These are phyloP conservation scores for Penicillium olsonii DNA, from an alignment of 2,329 filamentous ascomycete species.

Conservation along the genomic window DNA sequence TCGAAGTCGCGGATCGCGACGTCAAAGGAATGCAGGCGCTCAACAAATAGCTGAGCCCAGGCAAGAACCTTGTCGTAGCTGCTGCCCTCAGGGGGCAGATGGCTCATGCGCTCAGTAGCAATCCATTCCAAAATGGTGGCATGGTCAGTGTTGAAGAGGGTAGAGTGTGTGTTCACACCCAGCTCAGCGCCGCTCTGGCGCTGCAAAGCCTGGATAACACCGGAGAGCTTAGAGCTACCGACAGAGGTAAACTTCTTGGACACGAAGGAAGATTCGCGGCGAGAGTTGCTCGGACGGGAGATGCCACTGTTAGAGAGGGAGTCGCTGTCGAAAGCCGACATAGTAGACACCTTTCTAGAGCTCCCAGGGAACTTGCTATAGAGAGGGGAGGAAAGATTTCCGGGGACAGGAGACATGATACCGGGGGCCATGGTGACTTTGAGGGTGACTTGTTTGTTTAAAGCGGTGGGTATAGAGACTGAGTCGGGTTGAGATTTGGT, in stretches of 20 bases:
- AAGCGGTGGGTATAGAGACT: constrained; percentile 9
- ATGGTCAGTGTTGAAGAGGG: background rate
- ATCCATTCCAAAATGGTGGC: constrained; percentile 36
- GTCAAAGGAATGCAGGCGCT: constrained; percentile 41
- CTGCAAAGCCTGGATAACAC: constrained; percentile 32
- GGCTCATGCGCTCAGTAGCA: constrained; percentile 39
- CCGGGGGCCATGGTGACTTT: constrained; percentile 20
- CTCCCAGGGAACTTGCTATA: constrained; percentile 13
- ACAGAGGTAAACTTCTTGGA: constrained; percentile 14
- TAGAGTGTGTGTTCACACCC: constrained; percentile 3
- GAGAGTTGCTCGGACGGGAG: constrained; percentile 11
- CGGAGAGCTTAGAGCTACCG: constrained; percentile 32
- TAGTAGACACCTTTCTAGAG: constrained; percentile 17
- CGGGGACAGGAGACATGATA: constrained; percentile 20
- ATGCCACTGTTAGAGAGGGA: constrained; percentile 22
- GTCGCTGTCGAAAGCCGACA: constrained; percentile 24
- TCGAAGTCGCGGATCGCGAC: constrained; percentile 38
- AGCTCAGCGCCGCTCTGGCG: constrained; percentile 33
- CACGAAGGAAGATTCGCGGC: constrained; percentile 17
- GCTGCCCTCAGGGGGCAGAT: constrained; percentile 43
- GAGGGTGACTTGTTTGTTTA: background rate
- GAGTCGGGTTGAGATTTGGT: background rate
- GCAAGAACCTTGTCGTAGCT: constrained; percentile 44
- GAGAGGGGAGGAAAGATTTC: constrained; percentile 20
- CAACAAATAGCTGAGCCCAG: constrained; percentile 44